phyloP scores from a whole-genome alignment of 2,329 filamentous ascomycete genomes.

The Phaeosphaeria sp. region DNA sequence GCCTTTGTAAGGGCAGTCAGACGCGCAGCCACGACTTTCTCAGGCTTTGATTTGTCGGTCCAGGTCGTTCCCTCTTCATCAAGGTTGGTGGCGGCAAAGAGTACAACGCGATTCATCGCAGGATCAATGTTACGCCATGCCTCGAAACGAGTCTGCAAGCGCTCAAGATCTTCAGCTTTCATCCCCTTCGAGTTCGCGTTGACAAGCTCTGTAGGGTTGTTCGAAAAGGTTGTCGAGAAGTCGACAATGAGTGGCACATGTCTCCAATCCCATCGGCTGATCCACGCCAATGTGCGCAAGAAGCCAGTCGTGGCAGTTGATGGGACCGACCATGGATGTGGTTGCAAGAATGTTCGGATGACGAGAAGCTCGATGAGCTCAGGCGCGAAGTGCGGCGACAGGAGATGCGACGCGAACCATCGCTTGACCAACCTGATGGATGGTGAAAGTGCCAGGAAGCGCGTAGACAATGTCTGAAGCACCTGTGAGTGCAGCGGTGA shows the following conservation, averaged over 20 bases:
- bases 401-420: constrained; percentile 87
- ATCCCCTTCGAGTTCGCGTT: constrained; percentile 50
- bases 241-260: constrained; percentile 83
- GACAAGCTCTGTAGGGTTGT: constrained; percentile 25
- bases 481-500: constrained; percentile 82
- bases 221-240: constrained; percentile 55
- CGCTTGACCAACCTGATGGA: constrained; percentile 85
- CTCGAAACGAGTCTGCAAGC: constrained; percentile 75
- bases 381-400: constrained; percentile 75
- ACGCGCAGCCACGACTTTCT: constrained; percentile 82
- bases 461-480: constrained; percentile 79
- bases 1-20: constrained; percentile 84
- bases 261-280: constrained; percentile 93
- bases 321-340: constrained; percentile 80
- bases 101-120: constrained; percentile 79
- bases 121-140: constrained; percentile 90
- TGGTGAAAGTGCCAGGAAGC: constrained; percentile 78
- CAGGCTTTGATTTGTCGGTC: constrained; percentile 72
- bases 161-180: constrained; percentile 64
- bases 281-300: constrained; percentile 76
- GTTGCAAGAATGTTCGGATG: constrained; percentile 77
- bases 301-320: constrained; percentile 82
- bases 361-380: constrained; percentile 87
- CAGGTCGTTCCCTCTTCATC: constrained; percentile 82
- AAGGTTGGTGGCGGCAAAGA: constrained; percentile 82